Base-by-base conservation (phyloP, 805 yeast species). In the Sugiyamaella americana region DNA sequence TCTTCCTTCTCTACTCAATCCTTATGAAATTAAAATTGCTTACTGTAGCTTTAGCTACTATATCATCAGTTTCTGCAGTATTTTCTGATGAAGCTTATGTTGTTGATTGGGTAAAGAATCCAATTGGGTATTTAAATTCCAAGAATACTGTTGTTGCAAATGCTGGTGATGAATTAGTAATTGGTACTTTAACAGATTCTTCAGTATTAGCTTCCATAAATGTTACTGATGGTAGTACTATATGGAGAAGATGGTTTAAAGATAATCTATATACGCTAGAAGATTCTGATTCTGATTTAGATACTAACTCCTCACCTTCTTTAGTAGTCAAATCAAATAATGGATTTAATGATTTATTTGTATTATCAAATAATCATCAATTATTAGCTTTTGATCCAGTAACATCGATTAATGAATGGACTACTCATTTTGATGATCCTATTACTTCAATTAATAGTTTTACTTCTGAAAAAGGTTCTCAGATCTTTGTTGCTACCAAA, bases 41-140 rank as follows among this genome's bases (percentile, higher is more conserved):
- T n/a, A n/a, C n/a, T n/a, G n/a, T n/a, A n/a, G n/a, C n/a, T n/a
- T n/a, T n/a, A n/a, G n/a, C n/a, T n/a, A n/a, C n/a, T n/a, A n/a
- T 13, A 26, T 26, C 32, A 8, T 8, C 11, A 35, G 37, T 35
- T 17, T 35, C 17, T 17, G 67, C 67, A 2, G 66, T 65, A 21
- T 66, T 53, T 45, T 49, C 53, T 3, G 69, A 65, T 38, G 68
- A 64, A 37, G 68, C 64, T 3, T 59, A 49, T 40, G 37, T 37
- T 2, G 56, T 60, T 8, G 70, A 66, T 51, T 64, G 68, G 67
- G 60, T 54, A 11, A 21, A 40, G 5, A 48, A 50, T 4, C 47
- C 50, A 2, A 30, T 64, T 4, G 70, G 70, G 26, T 13, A 30
- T 4, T 35, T 48, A 16, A 43, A 32, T 22, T 36, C 37, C 22